Evolutionary conservation across 257 asterid genomes (phyloP), one percentile per base, ranked within the genome.

Genomic region (Paulownia fortunei): DNA sequence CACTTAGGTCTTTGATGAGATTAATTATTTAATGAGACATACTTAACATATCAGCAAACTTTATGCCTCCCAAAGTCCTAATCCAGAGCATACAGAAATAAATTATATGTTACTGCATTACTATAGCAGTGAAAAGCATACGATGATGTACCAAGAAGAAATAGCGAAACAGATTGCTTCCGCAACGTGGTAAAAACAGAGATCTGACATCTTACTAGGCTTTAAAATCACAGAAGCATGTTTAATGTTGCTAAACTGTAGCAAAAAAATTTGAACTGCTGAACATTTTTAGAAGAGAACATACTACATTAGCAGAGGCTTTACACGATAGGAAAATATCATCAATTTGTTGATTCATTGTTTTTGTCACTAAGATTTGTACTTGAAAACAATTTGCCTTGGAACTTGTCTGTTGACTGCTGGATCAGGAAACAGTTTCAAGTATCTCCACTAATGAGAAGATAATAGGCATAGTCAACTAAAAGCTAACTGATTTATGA

Each of bases 1-100:
- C 46, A 54, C 24, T 34, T 26, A 18, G 55, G 69, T 41, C 61
- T 41, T 63, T 41, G 54, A 54, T 21, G 56, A 69, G 23, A 8
- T 41, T 23, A 41, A 61, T 13, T 64, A 79, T 47, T 24, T n/a
- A 51, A n/a, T 10, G 58, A 54, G 60, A 11, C 76, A 54, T 65
- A n/a, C n/a, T 67, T 34, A 24, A n/a, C n/a, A n/a, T n/a, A n/a
- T n/a, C n/a, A n/a, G 56, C 66, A 70, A 30, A 51, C 56, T 59
- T 1, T 59, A 69, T 21, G 51, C 46, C 61, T 59, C 34, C 52
- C 27, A 5, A 68, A 9, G 6, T 27, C 62, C 51, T 32, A 36
- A 62, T 16, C 32, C 56, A 32, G 18, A 74, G 56, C 32, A 37
- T 56, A 27, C 34, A 60, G 39, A 61, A 54, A 32, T 11, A 74